Conservation (phyloP, 176 grass and related monocot genomes). For the Panicum miliaceum region DNA sequence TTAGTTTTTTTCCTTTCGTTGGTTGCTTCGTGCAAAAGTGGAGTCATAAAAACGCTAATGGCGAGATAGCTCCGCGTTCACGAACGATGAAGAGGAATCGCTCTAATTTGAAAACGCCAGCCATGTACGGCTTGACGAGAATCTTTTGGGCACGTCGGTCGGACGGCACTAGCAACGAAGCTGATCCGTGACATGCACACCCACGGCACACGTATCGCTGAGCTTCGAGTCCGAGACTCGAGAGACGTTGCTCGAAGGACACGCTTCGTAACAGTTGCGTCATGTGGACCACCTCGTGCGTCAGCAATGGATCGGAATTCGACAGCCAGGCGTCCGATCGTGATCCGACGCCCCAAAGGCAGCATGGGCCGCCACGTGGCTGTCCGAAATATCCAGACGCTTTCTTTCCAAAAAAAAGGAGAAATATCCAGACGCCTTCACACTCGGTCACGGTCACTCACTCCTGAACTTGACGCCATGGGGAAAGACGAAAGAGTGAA, state of each 20-base stretch:
- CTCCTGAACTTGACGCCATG: not conserved
- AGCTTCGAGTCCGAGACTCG: too few species aligned
- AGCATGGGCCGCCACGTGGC: constrained; percentile 1
- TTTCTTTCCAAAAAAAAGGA: too few species aligned
- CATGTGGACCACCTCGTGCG: not conserved
- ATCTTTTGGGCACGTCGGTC: not conserved
- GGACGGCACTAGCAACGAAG: not conserved
- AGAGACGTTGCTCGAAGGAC: not conserved
- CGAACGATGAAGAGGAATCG: too few species aligned
- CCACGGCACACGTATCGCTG: not conserved
- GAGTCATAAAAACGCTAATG: too few species aligned
- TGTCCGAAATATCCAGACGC: constrained; percentile 20
- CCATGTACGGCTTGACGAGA: not conserved
- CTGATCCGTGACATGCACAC: not conserved
- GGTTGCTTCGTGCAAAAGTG: too few species aligned
- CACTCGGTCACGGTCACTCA: too few species aligned
- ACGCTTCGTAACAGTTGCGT: not conserved
- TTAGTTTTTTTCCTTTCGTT: too few species aligned
- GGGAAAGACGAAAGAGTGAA: not conserved
- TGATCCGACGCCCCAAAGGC: not conserved
- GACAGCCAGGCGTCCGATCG: not conserved
- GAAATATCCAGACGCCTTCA: constrained; percentile 26
- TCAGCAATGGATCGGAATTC: not conserved
- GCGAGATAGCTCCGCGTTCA: too few species aligned
- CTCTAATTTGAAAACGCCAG: not conserved